These are phyloP conservation scores for Monilinia fructigena DNA, from an alignment of 2,329 filamentous ascomycete genomes.

Conservation along the genomic window DNA sequence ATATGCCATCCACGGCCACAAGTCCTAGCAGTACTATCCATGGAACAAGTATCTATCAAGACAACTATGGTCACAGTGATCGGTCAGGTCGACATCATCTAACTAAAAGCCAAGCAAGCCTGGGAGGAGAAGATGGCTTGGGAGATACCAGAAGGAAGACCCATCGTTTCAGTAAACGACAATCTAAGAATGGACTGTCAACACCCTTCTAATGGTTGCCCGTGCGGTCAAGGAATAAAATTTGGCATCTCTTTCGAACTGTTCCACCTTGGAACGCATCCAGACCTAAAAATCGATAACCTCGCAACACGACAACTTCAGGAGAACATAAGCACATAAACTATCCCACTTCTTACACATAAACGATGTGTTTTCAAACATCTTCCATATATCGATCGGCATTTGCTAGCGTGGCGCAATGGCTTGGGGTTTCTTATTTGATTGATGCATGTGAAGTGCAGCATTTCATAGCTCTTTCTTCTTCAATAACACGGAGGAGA, in stretches of 20 bases:
- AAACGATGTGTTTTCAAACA: conserved; percentile 23
- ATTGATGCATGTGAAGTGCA: conserved; percentile 18
- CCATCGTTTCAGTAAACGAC: conserved; percentile 82
- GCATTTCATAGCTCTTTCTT: conserved; percentile 12
- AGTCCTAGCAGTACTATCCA: conserved; percentile 73
- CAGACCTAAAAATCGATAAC: background rate
- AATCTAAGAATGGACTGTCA: conserved; percentile 91
- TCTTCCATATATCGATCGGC: conserved; percentile 11
- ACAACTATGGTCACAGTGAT: conserved; percentile 53
- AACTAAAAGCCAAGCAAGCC: conserved; percentile 57
- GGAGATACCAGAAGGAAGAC: conserved; percentile 49
- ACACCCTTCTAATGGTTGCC: conserved; percentile 51
- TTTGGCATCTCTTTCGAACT: background rate
- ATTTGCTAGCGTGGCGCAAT: conserved; percentile 24
- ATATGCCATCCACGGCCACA: conserved; percentile 69
- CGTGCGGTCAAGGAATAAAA: background rate
- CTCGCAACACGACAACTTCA: background rate
- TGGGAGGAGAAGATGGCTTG: conserved; percentile 44
- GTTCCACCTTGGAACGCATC: background rate
- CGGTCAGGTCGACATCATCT: conserved; percentile 56
- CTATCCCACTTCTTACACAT: conserved; percentile 22
- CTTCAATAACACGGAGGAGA: background rate
- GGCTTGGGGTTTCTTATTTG: conserved; percentile 13
- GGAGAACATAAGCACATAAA: conserved; percentile 1
- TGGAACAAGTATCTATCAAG: conserved; percentile 53